These are phyloP conservation scores for Citrus reticulata DNA, from an alignment of 345 rosid species.

Conservation along the genomic window DNA sequence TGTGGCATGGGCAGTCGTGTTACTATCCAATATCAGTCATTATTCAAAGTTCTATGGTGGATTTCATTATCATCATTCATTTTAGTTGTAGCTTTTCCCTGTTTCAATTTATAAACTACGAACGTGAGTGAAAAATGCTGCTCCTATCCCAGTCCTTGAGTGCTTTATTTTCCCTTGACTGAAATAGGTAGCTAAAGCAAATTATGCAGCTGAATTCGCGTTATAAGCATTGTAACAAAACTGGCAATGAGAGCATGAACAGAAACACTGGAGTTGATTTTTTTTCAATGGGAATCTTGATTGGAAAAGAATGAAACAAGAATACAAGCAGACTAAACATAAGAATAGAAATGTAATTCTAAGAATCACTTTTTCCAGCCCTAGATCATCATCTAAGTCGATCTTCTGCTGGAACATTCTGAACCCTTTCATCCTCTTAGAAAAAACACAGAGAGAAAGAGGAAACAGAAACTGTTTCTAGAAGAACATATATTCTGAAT, in stretches of 20 bases:
- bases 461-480: background rate
- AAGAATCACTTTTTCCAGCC: slow-evolving; percentile 7
- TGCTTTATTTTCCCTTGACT: no score
- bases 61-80: background rate
- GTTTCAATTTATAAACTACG: no score
- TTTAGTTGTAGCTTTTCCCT: no score
- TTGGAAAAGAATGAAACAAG: background rate
- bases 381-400: slow-evolving; percentile 7
- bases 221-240: background rate
- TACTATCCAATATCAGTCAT: background rate
- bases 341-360: background rate
- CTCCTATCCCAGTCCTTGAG: no score
- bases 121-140: no score
- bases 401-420: slow-evolving; percentile 20
- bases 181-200: no score
- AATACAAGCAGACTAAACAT: background rate
- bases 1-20: background rate
- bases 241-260: background rate
- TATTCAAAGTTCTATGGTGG: background rate
- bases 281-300: background rate
- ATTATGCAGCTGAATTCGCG: no score
- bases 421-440: slow-evolving; percentile 6
- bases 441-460: background rate
- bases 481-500: background rate
- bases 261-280: background rate